Conservation (phyloP, 2,329 filamentous ascomycete species). For the Dactylella cylindrospora region DNA sequence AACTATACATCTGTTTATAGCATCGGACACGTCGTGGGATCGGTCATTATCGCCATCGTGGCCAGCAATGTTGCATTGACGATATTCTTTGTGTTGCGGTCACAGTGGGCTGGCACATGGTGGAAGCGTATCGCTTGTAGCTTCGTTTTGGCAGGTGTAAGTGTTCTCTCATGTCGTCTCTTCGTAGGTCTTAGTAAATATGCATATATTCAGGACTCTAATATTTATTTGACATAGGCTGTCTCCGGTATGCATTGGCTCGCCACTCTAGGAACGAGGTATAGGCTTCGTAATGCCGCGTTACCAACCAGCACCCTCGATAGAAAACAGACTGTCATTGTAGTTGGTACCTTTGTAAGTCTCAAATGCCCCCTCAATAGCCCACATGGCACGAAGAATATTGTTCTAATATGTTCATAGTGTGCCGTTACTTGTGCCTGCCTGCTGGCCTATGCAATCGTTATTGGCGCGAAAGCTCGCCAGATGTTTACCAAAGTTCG, state of each 20-base stretch:
- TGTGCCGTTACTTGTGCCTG: constrained; percentile 64
- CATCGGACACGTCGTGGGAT: constrained; percentile 64
- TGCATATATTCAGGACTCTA: no score
- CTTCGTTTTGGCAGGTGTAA: constrained; percentile 64
- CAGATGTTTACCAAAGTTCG: constrained; percentile 52
- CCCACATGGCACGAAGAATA: constrained; percentile 1
- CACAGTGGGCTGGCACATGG: constrained; percentile 75
- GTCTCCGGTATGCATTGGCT: constrained; percentile 90
- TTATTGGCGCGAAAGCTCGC: constrained; percentile 56
- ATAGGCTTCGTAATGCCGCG: constrained; percentile 60
- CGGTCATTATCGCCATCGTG: constrained; percentile 70
- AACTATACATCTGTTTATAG: constrained; percentile 72
- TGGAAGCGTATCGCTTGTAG: constrained; percentile 72
- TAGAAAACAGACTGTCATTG: constrained; percentile 68
- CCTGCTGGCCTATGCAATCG: constrained; percentile 59
- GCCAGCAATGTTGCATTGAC: constrained; percentile 70
- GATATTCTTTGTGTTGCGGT: constrained; percentile 75
- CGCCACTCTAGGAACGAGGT: constrained; percentile 69
- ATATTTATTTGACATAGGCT: no score
- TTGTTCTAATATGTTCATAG: constrained; percentile 54
- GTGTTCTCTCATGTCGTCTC: background rate
- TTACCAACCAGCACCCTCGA: constrained; percentile 55
- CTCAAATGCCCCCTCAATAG: background rate
- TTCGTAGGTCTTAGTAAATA: no score
- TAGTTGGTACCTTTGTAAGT: constrained; percentile 70